Base-by-base conservation (phyloP, 768 basidiomycete genomes). In the Pholiota molesta region DNA sequence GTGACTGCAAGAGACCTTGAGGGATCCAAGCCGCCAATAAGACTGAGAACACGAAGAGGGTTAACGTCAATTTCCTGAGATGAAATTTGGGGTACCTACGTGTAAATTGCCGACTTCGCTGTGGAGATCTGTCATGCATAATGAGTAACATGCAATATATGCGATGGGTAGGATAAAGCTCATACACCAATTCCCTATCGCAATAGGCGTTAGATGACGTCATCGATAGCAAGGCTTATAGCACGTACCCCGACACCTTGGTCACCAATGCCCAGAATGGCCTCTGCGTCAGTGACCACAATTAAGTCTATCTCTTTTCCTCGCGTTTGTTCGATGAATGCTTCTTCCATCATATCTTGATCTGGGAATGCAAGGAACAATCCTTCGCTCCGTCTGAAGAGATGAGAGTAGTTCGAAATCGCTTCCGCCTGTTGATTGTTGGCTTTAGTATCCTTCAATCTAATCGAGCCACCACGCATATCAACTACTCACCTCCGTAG, bases 201-300 rank as follows among this genome's bases (percentile, higher is more conserved):
- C 28, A 9, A 19, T 19, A 2, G 19, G 53, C 35, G 10, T 55
- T 10, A 55, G 35, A 23, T 40, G 29, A 55, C 37, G 53, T 35
- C 47, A 47, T 33, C 52, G 52, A 45, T 31, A 64, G 59, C 8
- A 19, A 26, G 11, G 13, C 49, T 26, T 13, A 23, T 14, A 39
- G 33, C 29, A 65, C 81, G 19, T 71, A 88, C 87, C 57, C 79
- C 91, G 75, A 94, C 92, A 60, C 94, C 82, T 65, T 83, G 82
- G 69, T 83, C 82, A 1, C 82, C 82, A 55, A 83, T 83, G 16
- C 94, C 94, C 10, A 96, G 77, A 61, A 95, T 95, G 0, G 91
- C 91, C 67, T 94, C 93, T 4, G 89, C 86, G 71, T 96, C 94
- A 0, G 92, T 90, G 58, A 89, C 89, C 26, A 95, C 92, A 55